A percentile compares a stretch with the other conserved stretches of the same genome.
Conservation (phyloP, 2,329 filamentous ascomycete species). For the Penicillium sp. region DNA sequence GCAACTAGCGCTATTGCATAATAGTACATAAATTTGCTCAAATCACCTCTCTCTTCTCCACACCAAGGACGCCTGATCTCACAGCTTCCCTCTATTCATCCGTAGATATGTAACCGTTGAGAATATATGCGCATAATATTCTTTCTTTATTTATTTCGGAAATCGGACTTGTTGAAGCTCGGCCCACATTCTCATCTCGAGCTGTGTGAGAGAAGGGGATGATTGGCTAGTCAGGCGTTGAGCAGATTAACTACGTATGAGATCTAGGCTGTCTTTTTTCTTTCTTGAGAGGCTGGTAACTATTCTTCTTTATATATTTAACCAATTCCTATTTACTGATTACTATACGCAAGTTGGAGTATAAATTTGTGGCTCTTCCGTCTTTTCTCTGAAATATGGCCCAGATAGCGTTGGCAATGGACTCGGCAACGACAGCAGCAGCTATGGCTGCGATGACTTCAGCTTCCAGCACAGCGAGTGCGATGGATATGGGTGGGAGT, state of each 20-base stretch:
- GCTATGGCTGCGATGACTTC: not conserved
- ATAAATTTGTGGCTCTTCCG: not conserved
- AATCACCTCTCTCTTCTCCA: conserved; percentile 9
- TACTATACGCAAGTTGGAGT: too few species aligned
- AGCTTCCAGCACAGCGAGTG: not conserved
- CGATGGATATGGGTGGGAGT: conserved; percentile 17
- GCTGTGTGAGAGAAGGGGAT: not conserved
- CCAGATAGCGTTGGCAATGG: conserved; percentile 1
- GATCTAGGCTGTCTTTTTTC: not conserved
- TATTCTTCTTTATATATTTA: not conserved
- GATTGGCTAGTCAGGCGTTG: not conserved
- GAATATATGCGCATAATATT: conserved; percentile 2
- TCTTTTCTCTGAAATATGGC: conserved; percentile 1
- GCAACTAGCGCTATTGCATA: not conserved
- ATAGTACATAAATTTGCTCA: conserved; percentile 13
- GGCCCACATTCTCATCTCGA: too few species aligned
- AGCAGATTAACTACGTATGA: not conserved
- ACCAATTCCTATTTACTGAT: not conserved
- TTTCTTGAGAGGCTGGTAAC: not conserved
- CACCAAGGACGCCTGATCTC: not conserved
- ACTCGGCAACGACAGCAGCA: not conserved
- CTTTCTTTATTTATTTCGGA: not conserved
- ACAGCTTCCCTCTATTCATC: not conserved
- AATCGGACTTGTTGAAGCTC: not conserved
- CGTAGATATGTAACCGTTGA: not conserved